phyloP scores from a whole-genome alignment of 2,329 filamentous ascomycete species.

The Penicillium frequentans region DNA sequence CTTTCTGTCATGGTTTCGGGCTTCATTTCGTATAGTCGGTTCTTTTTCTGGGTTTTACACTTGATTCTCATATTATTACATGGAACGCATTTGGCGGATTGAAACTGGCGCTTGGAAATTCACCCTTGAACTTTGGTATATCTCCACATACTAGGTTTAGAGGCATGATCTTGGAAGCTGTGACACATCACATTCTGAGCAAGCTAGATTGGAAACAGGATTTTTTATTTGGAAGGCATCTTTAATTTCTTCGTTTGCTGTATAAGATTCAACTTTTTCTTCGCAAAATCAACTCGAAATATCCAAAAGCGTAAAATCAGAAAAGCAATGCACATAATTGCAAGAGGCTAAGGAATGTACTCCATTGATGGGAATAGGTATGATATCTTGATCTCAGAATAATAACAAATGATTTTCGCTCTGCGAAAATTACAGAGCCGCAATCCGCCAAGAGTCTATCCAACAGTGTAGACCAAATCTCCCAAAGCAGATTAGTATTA shows the following conservation, averaged over 20 bases:
- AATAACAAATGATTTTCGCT: constrained; percentile 8
- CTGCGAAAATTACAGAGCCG: neutral
- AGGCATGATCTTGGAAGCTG: neutral
- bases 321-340: neutral
- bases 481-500: constrained; percentile 31
- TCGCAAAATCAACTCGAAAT: neutral
- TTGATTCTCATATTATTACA: neutral
- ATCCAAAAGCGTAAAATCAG: neutral
- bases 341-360: constrained; percentile 27
- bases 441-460: constrained; percentile 3
- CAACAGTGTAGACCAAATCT: constrained; percentile 12
- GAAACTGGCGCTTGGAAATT: neutral
- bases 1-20: neutral
- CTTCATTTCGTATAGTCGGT: neutral
- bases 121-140: neutral
- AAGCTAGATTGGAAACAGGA: neutral
- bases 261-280: neutral
- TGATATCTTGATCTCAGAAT: constrained; percentile 1
- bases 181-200: neutral
- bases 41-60: too few relatives aligned
- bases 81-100: neutral
- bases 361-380: constrained; percentile 26
- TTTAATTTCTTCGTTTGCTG: neutral
- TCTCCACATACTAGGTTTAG: too few relatives aligned
- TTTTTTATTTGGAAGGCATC: neutral